phyloP scores from a whole-genome alignment of 1,284 basidiomycete genomes.

The Wallemia mellicola region DNA sequence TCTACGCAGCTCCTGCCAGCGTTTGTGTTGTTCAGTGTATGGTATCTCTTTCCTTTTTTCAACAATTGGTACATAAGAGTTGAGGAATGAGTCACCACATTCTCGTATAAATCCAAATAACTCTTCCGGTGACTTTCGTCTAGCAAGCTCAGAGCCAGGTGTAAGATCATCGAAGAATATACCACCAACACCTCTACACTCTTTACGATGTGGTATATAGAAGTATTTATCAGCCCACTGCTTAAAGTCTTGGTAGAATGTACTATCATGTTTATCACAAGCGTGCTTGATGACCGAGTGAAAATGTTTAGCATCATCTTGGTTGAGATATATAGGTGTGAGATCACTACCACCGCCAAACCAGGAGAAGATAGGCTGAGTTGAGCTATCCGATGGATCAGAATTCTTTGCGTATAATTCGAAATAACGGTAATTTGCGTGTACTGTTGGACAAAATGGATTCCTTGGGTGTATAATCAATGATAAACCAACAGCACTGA shows the following conservation, averaged over 20 bases:
- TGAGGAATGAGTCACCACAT: conserved; percentile 49
- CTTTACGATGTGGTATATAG: conserved; percentile 65
- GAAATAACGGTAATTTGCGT: conserved; percentile 95
- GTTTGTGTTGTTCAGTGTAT: conserved; percentile 31
- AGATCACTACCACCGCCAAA: conserved; percentile 92
- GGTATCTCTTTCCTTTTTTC: conserved; percentile 23
- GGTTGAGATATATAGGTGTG: conserved; percentile 75
- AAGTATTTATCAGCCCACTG: conserved; percentile 97
- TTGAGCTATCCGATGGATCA: conserved; percentile 7
- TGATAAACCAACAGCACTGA: conserved; percentile 73
- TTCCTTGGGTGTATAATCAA: conserved; percentile 81
- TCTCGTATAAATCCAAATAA: conserved; percentile 45
- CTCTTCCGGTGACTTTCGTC: conserved; percentile 18
- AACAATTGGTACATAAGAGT: conserved; percentile 62
- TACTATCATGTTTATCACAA: conserved; percentile 38
- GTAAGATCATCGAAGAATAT: conserved; percentile 82
- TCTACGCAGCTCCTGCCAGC: conserved; percentile 68
- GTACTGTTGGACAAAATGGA: conserved; percentile 70
- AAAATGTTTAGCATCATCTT: conserved; percentile 63
- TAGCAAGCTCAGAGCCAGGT: background rate
- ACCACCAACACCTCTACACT: conserved; percentile 71
- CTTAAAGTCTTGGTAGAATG: conserved; percentile 58
- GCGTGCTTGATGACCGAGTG: conserved; percentile 47
- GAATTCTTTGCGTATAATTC: conserved; percentile 28
- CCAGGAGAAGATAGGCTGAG: conserved; percentile 67